Evolutionary conservation across 164 flowering plant genomes (phyloP).

Genomic region (Tinospora cordifolia): DNA sequence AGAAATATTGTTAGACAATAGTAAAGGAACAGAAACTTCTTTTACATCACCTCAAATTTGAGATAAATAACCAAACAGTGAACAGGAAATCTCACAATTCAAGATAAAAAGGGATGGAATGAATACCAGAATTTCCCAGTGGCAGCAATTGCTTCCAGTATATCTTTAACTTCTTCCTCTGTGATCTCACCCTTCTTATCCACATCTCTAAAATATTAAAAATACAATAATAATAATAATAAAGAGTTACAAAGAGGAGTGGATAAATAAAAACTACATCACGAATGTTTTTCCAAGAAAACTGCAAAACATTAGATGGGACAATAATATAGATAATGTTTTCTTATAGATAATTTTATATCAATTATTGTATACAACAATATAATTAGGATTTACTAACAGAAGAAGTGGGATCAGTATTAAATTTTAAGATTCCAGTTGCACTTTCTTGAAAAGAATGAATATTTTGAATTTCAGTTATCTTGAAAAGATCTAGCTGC

Average conservation of each 20-base stretch:
- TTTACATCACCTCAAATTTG: too few species aligned
- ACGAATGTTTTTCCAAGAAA: neutral
- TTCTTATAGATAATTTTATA: neutral
- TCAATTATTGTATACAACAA: too few species aligned
- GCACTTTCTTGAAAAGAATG: too few species aligned
- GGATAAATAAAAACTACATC: neutral
- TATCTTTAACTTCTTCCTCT: slow-evolving; percentile 47
- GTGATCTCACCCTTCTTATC: slow-evolving; percentile 28
- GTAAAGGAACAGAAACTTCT: too few species aligned
- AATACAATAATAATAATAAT: neutral
- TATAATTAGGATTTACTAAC: too few species aligned
- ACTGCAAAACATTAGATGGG: too few species aligned
- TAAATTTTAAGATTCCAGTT: too few species aligned
- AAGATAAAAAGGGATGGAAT: slow-evolving; percentile 2
- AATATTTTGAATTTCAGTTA: too few species aligned
- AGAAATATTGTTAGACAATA: too few species aligned
- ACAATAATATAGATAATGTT: neutral
- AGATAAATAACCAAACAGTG: neutral
- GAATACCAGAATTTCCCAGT: slow-evolving; percentile 77
- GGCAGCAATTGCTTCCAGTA: slow-evolving; percentile 57
- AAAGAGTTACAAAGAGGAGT: neutral
- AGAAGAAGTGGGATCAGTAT: too few species aligned
- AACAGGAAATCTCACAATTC: neutral
- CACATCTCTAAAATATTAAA: slow-evolving; percentile 13
- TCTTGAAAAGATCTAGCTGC: too few species aligned